These are phyloP conservation scores for Arthrobotrys sinensis DNA, from an alignment of 2,329 filamentous ascomycete genomes.

Conservation along the genomic window DNA sequence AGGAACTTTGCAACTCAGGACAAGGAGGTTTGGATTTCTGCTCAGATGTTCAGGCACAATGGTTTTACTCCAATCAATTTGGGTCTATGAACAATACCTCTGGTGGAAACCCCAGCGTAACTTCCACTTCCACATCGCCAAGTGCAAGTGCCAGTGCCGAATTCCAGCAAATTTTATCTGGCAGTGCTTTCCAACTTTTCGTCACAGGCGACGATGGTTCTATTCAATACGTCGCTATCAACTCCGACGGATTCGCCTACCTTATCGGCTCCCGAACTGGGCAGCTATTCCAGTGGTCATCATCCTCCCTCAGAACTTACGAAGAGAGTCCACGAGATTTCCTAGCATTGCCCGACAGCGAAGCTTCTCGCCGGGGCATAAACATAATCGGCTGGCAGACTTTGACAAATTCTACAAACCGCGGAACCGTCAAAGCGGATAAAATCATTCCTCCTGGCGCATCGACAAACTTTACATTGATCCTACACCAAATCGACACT, in stretches of 20 bases:
- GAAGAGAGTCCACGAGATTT: background rate
- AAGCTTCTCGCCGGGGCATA: background rate
- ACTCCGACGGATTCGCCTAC: slow-evolving; percentile 19
- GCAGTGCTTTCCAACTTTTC: slow-evolving; percentile 26
- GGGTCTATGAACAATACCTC: slow-evolving; percentile 6
- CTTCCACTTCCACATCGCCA: background rate
- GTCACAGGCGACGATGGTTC: slow-evolving; percentile 15
- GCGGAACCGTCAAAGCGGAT: slow-evolving; percentile 12
- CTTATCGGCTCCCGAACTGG: slow-evolving; percentile 3
- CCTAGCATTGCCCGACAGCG: slow-evolving; percentile 11
- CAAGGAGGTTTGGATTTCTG: background rate
- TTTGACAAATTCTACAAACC: slow-evolving; percentile 14
- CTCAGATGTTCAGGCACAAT: background rate
- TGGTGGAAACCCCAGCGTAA: slow-evolving; percentile 4
- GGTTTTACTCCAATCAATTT: background rate
- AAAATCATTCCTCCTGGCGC: slow-evolving; percentile 11
- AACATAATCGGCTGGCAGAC: background rate
- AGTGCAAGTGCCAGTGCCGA: slow-evolving; percentile 10
- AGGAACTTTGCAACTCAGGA: background rate
- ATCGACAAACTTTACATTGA: slow-evolving; percentile 32
- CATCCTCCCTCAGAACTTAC: background rate
- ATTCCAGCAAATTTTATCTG: slow-evolving; percentile 14
- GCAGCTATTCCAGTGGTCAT: slow-evolving; percentile 23
- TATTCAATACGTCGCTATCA: slow-evolving; percentile 10
- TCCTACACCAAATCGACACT: slow-evolving; percentile 1